A percentile compares a stretch with the other conserved stretches of the same genome.
Conservation (phyloP, 2,329 filamentous ascomycete species). For the Venturia nashicola region DNA sequence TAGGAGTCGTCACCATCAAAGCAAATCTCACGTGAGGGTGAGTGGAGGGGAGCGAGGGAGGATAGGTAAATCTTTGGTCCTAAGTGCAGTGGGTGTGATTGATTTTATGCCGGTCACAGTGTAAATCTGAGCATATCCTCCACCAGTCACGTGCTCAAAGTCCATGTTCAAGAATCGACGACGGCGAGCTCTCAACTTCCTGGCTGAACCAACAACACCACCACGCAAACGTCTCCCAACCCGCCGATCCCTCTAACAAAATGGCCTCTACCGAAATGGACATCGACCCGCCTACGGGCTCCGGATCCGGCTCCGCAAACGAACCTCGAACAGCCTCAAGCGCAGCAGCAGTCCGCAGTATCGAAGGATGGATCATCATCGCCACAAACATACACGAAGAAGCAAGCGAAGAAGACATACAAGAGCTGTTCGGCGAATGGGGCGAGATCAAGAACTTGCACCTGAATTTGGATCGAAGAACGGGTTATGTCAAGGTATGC, state of each 20-base stretch:
- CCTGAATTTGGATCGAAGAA: slow-evolving; percentile 68
- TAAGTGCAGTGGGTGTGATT: too few relatives aligned
- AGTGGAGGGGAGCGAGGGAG: too few relatives aligned
- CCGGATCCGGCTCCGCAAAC: slow-evolving; percentile 32
- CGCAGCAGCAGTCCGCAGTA: slow-evolving; percentile 71
- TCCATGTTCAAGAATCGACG: background rate
- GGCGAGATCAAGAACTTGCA: slow-evolving; percentile 83
- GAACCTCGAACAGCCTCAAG: slow-evolving; percentile 62
- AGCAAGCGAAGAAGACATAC: slow-evolving; percentile 70
- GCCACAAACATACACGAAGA: slow-evolving; percentile 83
- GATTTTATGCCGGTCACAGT: too few relatives aligned
- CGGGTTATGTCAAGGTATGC: slow-evolving; percentile 71
- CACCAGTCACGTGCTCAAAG: too few relatives aligned
- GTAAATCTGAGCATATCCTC: too few relatives aligned
- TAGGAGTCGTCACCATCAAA: too few relatives aligned
- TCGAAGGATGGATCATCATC: slow-evolving; percentile 81
- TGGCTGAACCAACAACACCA: background rate
- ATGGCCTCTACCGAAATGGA: slow-evolving; percentile 34
- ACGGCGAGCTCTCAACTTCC: background rate
- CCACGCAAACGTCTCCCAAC: background rate
- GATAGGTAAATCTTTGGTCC: too few relatives aligned
- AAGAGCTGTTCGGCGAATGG: slow-evolving; percentile 71
- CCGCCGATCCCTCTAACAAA: background rate
- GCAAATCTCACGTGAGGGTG: too few relatives aligned
- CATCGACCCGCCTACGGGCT: slow-evolving; percentile 37